Evolutionary conservation across 139 green algal species (phyloP).

Genomic region (Closterium sp.): DNA sequence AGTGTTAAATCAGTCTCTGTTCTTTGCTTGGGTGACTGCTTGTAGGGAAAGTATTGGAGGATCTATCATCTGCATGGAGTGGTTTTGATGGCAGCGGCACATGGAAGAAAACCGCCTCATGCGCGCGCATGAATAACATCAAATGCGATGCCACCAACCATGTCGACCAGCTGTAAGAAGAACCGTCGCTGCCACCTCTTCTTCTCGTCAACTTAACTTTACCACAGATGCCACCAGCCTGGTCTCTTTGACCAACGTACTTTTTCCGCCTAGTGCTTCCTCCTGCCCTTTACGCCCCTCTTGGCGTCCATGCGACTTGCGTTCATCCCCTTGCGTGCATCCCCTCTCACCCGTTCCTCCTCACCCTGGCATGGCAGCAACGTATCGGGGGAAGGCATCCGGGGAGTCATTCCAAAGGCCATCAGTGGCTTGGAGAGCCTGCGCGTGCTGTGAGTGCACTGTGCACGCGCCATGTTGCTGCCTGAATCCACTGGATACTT

Average conservation of each 20-base stretch:
- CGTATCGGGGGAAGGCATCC: neutral
- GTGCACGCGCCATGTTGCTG: too few species aligned
- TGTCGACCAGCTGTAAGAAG: too few species aligned
- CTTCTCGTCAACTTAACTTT: too few species aligned
- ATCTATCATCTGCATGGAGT: neutral
- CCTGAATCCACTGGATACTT: too few species aligned
- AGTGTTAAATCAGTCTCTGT: too few species aligned
- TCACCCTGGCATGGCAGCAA: neutral
- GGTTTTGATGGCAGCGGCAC: neutral
- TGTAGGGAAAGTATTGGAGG: neutral
- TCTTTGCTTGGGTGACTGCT: neutral
- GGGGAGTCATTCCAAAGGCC: neutral
- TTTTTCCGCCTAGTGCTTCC: too few species aligned
- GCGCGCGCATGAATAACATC: neutral
- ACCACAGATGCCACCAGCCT: too few species aligned
- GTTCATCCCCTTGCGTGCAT: neutral
- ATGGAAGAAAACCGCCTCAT: neutral
- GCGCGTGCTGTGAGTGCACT: neutral
- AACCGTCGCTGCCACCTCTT: too few species aligned
- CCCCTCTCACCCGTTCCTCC: neutral
- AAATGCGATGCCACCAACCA: neutral
- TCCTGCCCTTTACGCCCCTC: too few species aligned
- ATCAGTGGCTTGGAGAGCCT: neutral
- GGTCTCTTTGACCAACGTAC: too few species aligned
- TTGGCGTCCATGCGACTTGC: neutral